Percentiles rank a stretch among this genome's conserved stretches.
Conservation (phyloP, 139 green algal genomes). For the Chlamydomonas sp. region DNA sequence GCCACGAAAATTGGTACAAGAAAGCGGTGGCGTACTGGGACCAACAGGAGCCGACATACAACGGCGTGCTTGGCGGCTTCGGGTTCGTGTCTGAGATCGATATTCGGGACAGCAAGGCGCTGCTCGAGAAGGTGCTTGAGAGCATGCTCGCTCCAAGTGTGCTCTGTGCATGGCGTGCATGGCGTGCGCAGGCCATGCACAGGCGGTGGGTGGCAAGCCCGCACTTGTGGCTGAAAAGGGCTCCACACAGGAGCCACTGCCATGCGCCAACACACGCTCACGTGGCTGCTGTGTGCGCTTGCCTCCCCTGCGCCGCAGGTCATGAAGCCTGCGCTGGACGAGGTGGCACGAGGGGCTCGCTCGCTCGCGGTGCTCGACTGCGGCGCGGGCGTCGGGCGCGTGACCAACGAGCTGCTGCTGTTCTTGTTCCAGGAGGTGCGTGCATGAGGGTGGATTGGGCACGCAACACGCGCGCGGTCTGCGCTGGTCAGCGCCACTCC, state of each 20-base stretch:
- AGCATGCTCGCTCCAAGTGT: too few species aligned
- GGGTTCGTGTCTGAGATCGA: slow-evolving; percentile 70
- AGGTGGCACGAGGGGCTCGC: slow-evolving; percentile 16
- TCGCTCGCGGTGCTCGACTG: slow-evolving; percentile 68
- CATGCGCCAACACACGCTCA: too few species aligned
- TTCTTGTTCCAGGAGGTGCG: slow-evolving; percentile 79
- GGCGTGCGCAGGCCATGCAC: slow-evolving; percentile 4
- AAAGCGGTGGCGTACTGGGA: slow-evolving; percentile 66
- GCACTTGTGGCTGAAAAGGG: not conserved
- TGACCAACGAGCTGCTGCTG: slow-evolving; percentile 80
- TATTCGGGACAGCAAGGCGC: slow-evolving; percentile 59
- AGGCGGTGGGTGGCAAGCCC: too few species aligned
- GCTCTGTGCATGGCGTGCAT: not conserved
- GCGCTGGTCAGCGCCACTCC: too few species aligned
- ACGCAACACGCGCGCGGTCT: too few species aligned
- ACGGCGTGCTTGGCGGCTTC: slow-evolving; percentile 82
- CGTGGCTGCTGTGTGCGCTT: not conserved
- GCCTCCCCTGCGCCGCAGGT: too few species aligned
- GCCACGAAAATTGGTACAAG: slow-evolving; percentile 45
- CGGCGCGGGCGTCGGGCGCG: slow-evolving; percentile 85
- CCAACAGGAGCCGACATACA: slow-evolving; percentile 52
- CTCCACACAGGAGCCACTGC: too few species aligned
- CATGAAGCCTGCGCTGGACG: slow-evolving; percentile 38
- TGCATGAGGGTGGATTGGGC: too few species aligned
- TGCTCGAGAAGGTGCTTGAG: slow-evolving; percentile 53